Evolutionary conservation across 495 filamentous ascomycete species (phyloP), one percentile per base, ranked within the genome.

Genomic region (Aspergillus saccharolyticus): DNA sequence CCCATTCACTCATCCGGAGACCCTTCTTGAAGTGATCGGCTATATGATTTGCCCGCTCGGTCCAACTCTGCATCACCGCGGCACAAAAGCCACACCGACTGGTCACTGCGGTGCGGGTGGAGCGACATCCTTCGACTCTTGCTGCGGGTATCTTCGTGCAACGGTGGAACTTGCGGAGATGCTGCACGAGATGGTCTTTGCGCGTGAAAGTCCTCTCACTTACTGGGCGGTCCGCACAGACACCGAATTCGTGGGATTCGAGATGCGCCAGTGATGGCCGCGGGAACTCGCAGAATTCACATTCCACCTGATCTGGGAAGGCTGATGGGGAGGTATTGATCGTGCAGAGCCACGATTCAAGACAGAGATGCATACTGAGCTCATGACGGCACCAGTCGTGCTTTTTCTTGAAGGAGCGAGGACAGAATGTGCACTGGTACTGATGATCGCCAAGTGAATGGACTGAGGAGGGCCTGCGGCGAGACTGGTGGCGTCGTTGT

Each of bases 321-420:
- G 49, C 44, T 21, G 44, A 18, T 44, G 4, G 56, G 22, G 33
- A 58, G 53, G 22, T 49, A 20, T 52, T 49, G 14, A 64, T 24
- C 22, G 44, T 62, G 65, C 89, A 94, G 20, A 89, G 78, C 89
- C 89, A 94, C 21, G 84, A 84, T 61, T 91, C 89, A 0, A 92
- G 78, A 15, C 81, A 83, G 25, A 94, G 64, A 66, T 94, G 89
- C 18, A 91, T 74, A 18, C 86, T 89, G 60, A 89, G 91, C 66
- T 94, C 89, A 68, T 94, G 89, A 39, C 89, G 79, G 52, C 85
- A 80, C 89, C 89, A 94, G 69, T 94, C 89, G 69, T 90, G 87
- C 68, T 91, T 90, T 52, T 85, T 90, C 57, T 85, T 84, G 73
- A 92, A 93, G 0, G 84, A 87, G 55, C 89, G 84, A 0, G 84